phyloP scores from a whole-genome alignment of 2,329 filamentous ascomycete genomes.

The Talaromyces sp. region DNA sequence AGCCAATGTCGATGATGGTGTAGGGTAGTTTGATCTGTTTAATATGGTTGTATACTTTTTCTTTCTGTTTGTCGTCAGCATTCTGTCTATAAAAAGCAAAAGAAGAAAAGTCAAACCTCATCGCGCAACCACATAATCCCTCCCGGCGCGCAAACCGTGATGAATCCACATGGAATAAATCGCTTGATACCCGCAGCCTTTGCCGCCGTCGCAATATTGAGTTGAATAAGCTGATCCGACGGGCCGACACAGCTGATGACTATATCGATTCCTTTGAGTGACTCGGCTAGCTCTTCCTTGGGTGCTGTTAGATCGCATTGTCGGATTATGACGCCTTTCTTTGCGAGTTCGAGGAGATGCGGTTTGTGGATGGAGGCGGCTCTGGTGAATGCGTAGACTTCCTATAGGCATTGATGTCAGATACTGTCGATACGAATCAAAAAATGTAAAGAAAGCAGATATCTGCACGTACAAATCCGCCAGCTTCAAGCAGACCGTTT shows the following conservation, averaged over 20 bases:
- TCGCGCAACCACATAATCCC: constrained; percentile 32
- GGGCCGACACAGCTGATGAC: constrained; percentile 36
- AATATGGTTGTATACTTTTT: constrained; percentile 43
- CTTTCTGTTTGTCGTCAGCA: constrained; percentile 34
- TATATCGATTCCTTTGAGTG: constrained; percentile 31
- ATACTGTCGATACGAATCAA: not conserved
- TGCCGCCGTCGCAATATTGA: constrained; percentile 39
- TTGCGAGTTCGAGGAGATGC: constrained; percentile 29
- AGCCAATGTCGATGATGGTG: constrained; percentile 52
- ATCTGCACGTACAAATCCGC: constrained; percentile 20
- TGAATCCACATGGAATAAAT: constrained; percentile 45
- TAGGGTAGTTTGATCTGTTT: constrained; percentile 43
- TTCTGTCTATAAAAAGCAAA: not conserved
- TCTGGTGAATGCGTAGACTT: constrained; percentile 41
- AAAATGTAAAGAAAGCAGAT: too few relatives aligned
- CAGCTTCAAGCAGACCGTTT: constrained; percentile 20
- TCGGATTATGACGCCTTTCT: constrained; percentile 35
- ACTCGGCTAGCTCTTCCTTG: constrained; percentile 6
- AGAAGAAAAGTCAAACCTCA: constrained; percentile 17
- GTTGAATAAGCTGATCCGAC: constrained; percentile 28
- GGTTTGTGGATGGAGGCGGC: constrained; percentile 41
- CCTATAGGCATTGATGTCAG: constrained; percentile 25
- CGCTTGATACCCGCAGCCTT: constrained; percentile 43
- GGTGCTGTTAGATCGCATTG: constrained; percentile 9
- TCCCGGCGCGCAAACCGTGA: constrained; percentile 35